Evolutionary conservation across 441 rosid genomes (phyloP).

Genomic region (Syzygium syzygioides): DNA sequence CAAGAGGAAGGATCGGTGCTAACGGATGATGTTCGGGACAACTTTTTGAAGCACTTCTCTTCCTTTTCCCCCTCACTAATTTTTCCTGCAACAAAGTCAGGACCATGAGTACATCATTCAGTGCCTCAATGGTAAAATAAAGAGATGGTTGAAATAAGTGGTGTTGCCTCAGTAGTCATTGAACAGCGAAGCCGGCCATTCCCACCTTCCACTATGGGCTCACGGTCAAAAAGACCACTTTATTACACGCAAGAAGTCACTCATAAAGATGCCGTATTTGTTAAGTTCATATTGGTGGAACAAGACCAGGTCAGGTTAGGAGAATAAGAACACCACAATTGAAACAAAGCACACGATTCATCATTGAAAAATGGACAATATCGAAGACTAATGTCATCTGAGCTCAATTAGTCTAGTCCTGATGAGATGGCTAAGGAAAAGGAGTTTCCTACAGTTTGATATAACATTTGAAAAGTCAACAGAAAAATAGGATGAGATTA

Average conservation of each 20-base stretch:
- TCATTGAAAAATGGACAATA: not conserved
- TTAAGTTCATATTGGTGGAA: not conserved
- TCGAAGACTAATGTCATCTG: no score
- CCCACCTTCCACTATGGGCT: no score
- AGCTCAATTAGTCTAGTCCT: not conserved
- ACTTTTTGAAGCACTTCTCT: not conserved
- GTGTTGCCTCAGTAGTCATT: not conserved
- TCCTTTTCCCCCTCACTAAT: not conserved
- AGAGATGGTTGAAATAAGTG: not conserved
- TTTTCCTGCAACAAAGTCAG: not conserved
- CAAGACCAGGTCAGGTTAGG: not conserved
- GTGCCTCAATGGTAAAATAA: not conserved
- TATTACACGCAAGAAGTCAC: no score
- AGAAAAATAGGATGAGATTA: not conserved
- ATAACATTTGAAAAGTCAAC: not conserved
- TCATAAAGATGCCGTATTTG: not conserved
- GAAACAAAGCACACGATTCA: not conserved
- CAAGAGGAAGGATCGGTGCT: not conserved
- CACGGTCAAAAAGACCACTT: no score
- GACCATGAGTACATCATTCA: not conserved
- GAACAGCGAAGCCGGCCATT: not conserved
- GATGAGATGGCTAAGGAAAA: not conserved
- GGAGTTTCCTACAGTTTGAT: not conserved
- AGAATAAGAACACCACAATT: not conserved
- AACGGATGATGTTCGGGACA: not conserved